Percentiles rank a stretch among this genome's conserved stretches.
Evolutionary conservation across 2,329 filamentous ascomycete species (phyloP).

Genomic region (Sporothrix phasma): DNA sequence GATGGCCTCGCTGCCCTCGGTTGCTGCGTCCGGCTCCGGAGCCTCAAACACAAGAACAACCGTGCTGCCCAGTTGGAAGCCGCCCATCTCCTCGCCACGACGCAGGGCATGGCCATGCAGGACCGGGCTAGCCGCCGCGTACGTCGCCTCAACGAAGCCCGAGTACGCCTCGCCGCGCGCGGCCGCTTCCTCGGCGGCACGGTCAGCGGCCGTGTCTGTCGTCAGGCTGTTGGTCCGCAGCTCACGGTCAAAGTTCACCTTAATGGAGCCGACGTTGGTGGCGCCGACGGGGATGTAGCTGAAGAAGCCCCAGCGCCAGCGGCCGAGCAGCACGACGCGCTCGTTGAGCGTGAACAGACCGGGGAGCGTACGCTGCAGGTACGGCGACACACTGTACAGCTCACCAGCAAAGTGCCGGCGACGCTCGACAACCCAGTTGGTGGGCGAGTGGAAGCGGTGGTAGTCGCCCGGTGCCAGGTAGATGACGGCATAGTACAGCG

Average conservation of each 20-base stretch:
- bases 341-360: conserved; percentile 96
- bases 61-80: conserved; percentile 90
- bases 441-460: conserved; percentile 93
- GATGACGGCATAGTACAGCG: conserved; percentile 83
- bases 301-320: conserved; percentile 98
- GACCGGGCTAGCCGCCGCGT: conserved; percentile 64
- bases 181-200: conserved; percentile 70
- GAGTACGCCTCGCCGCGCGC: conserved; percentile 69
- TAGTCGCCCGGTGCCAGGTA: conserved; percentile 97
- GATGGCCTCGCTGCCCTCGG: conserved; percentile 39
- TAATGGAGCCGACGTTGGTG: conserved; percentile 94
- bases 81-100: conserved; percentile 93
- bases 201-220: conserved; percentile 85
- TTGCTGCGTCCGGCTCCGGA: conserved; percentile 37
- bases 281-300: conserved; percentile 90
- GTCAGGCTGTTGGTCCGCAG: conserved; percentile 84
- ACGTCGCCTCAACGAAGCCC: conserved; percentile 90
- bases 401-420: conserved; percentile 97
- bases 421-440: conserved; percentile 88
- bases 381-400: conserved; percentile 88
- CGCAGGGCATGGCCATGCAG: conserved; percentile 75
- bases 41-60: conserved; percentile 96
- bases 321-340: conserved; percentile 81
- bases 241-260: conserved; percentile 93
- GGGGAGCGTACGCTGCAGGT: conserved; percentile 83